phyloP scores from a whole-genome alignment of 345 rosid species.

The Gossypium thurberi region DNA sequence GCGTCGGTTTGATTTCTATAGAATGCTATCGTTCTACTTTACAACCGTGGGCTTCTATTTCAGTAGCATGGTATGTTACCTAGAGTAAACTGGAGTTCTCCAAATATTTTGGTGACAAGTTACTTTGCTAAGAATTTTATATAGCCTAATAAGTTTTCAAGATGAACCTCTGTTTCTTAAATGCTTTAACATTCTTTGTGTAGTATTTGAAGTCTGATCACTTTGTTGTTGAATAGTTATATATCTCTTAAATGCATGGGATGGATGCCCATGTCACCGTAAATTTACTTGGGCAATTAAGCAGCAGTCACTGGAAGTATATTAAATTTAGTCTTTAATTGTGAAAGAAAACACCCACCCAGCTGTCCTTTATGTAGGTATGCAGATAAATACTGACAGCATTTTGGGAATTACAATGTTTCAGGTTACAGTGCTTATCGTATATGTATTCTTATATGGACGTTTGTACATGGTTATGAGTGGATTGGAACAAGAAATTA shows the following conservation, averaged over 20 bases:
- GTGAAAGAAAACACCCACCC: too few relatives aligned
- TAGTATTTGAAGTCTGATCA: not conserved
- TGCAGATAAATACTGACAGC: not conserved
- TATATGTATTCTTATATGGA: constrained; percentile 86
- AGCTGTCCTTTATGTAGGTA: not conserved
- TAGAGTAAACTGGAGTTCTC: not conserved
- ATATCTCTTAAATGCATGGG: not conserved
- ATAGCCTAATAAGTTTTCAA: not conserved
- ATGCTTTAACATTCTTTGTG: not conserved
- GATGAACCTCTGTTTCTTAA: not conserved
- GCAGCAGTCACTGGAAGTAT: too few relatives aligned
- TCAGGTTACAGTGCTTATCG: constrained; percentile 81
- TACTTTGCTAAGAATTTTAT: not conserved
- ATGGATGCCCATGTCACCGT: not conserved
- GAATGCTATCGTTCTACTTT: constrained; percentile 97
- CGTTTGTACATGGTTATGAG: constrained; percentile 88
- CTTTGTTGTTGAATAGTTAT: not conserved
- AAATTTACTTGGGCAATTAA: too few relatives aligned
- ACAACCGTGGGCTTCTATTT: constrained; percentile 97
- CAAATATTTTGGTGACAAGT: not conserved
- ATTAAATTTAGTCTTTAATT: too few relatives aligned
- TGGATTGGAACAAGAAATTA: constrained; percentile 65
- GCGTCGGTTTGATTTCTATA: constrained; percentile 79
- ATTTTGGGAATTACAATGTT: constrained; percentile 17
- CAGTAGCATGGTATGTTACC: constrained; percentile 74